phyloP scores from a whole-genome alignment of 306 rosid genomes.

The Myrica gale region DNA sequence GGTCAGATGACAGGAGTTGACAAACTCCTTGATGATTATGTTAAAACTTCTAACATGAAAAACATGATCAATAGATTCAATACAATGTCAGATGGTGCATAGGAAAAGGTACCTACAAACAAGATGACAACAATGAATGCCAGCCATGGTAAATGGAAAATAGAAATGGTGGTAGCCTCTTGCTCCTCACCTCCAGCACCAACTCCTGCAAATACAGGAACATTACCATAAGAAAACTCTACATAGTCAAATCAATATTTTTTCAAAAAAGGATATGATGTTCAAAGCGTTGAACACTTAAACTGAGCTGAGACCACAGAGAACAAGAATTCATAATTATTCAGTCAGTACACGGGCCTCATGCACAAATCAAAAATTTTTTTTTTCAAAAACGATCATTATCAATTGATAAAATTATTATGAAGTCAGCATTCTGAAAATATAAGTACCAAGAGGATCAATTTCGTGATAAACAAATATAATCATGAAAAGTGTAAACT shows the following conservation, averaged over 20 bases:
- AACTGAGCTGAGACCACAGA: slow-evolving; percentile 7
- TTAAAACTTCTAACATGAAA: slow-evolving; percentile 13
- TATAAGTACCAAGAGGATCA: not conserved
- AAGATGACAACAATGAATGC: slow-evolving; percentile 71
- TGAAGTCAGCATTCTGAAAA: not conserved
- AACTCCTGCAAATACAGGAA: slow-evolving; percentile 61
- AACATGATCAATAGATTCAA: slow-evolving; percentile 3
- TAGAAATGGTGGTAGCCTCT: slow-evolving; percentile 66
- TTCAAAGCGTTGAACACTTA: not conserved
- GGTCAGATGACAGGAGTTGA: slow-evolving; percentile 4
- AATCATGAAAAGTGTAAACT: slow-evolving; percentile 53
- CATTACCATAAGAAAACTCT: not conserved
- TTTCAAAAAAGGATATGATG: too few relatives aligned
- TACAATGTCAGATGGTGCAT: slow-evolving; percentile 38
- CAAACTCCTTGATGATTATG: slow-evolving; percentile 8
- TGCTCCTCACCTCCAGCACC: slow-evolving; percentile 99
- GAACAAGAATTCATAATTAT: slow-evolving; percentile 13
- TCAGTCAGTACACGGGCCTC: not conserved
- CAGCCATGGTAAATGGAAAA: slow-evolving; percentile 85
- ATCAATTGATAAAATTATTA: not conserved
- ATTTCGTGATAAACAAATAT: not conserved
- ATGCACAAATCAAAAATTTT: not conserved
- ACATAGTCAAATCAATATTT: too few relatives aligned
- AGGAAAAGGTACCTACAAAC: slow-evolving; percentile 95
- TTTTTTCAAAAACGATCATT: too few relatives aligned